Evolutionary conservation across 805 yeast genomes (phyloP).

Genomic region (Saccharomyces cerevisiae): DNA sequence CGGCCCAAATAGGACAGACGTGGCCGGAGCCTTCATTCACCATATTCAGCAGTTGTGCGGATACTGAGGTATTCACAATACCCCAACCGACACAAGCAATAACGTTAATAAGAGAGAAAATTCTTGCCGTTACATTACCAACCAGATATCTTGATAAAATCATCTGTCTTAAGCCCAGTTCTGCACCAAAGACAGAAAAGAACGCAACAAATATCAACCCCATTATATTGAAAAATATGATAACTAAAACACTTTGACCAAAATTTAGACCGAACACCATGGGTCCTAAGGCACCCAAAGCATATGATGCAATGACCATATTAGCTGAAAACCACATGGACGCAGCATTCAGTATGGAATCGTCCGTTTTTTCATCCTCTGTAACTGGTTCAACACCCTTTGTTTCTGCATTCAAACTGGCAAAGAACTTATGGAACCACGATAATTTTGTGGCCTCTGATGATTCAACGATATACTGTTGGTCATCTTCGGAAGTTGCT

Average conservation of each 20-base stretch:
- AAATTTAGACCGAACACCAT: conserved; percentile 59
- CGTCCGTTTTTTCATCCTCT: conserved; percentile 67
- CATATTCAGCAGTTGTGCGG: conserved; percentile 74
- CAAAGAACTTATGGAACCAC: conserved; percentile 16
- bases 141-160: conserved; percentile 65
- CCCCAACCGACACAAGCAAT: conserved; percentile 93
- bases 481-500: not conserved
- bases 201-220: conserved; percentile 77
- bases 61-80: conserved; percentile 81
- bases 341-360: conserved; percentile 58
- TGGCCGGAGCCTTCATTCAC: conserved; percentile 46
- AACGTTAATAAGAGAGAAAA: conserved; percentile 68
- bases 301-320: conserved; percentile 74
- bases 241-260: conserved; percentile 59
- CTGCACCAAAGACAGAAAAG: conserved; percentile 76
- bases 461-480: conserved; percentile 8
- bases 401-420: conserved; percentile 40
- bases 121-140: conserved; percentile 67
- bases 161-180: conserved; percentile 83
- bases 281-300: conserved; percentile 66
- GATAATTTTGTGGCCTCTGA: conserved; percentile 13
- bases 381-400: conserved; percentile 77
- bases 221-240: conserved; percentile 62
- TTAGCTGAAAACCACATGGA: conserved; percentile 91
- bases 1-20: conserved; percentile 81